These are phyloP conservation scores for Neopestalotiopsis clavispora DNA, from an alignment of 2,329 filamentous ascomycete species.

Conservation along the genomic window DNA sequence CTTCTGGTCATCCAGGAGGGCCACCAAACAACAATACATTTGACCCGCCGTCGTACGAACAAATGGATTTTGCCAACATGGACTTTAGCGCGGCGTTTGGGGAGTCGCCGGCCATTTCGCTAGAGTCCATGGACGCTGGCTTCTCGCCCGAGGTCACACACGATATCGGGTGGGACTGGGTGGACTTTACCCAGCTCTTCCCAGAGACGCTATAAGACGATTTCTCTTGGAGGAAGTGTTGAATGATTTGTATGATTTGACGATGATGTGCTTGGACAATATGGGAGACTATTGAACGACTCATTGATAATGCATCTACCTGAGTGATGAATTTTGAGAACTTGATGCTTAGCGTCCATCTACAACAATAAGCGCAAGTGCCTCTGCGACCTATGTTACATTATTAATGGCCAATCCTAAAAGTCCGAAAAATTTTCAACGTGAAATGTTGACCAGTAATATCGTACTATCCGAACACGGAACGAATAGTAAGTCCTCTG, in stretches of 20 bases:
- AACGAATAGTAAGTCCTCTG: too few species aligned
- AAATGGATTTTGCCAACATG: neutral
- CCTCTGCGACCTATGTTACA: too few species aligned
- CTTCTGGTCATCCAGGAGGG: neutral
- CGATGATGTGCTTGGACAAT: neutral
- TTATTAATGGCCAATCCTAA: too few species aligned
- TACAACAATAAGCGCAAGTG: too few species aligned
- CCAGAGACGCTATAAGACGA: neutral
- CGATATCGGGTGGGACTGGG: slow-evolving; percentile 20
- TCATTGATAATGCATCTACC: too few species aligned
- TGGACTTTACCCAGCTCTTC: slow-evolving; percentile 18
- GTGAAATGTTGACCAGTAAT: too few species aligned
- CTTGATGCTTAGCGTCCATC: too few species aligned
- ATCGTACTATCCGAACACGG: too few species aligned
- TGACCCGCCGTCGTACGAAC: neutral
- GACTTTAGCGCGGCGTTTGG: slow-evolving; percentile 9
- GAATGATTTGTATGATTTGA: neutral
- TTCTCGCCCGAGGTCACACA: slow-evolving; percentile 11
- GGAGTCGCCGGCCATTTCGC: slow-evolving; percentile 3
- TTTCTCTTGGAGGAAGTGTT: too few species aligned
- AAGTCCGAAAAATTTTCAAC: too few species aligned
- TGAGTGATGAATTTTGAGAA: too few species aligned
- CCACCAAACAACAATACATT: neutral
- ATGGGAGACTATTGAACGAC: too few species aligned
- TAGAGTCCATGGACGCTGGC: neutral